Conservation (phyloP, 2,329 filamentous ascomycete species). For the Aspergillus pseudoterreus region DNA sequence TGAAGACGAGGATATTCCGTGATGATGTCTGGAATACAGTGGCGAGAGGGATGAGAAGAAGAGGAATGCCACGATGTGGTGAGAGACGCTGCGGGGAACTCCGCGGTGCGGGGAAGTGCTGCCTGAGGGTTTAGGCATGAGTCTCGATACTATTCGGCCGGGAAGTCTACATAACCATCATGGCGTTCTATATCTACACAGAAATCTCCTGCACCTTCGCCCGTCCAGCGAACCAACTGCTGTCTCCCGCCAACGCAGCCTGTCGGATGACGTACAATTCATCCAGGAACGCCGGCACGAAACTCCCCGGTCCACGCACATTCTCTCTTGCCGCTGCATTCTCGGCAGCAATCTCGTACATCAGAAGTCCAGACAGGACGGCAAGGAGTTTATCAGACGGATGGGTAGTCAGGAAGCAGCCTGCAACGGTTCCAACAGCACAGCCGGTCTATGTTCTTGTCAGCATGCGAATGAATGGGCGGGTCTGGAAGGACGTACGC, state of each 20-base stretch:
- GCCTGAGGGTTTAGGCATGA: conserved; percentile 11
- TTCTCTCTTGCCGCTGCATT: conserved; percentile 54
- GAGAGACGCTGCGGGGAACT: conserved; percentile 12
- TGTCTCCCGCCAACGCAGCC: conserved; percentile 28
- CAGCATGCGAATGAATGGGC: not conserved
- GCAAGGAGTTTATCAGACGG: conserved; percentile 66
- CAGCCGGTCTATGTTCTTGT: conserved; percentile 61
- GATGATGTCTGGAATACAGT: not conserved
- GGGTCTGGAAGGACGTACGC: conserved; percentile 25
- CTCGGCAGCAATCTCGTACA: conserved; percentile 77
- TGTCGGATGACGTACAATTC: conserved; percentile 52
- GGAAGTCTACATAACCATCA: not conserved
- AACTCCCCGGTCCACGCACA: conserved; percentile 78
- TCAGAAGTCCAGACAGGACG: conserved; percentile 66
- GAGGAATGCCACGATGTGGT: not conserved
- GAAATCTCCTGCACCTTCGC: conserved; percentile 34
- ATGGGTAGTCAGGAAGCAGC: conserved; percentile 66
- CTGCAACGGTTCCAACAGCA: conserved; percentile 76
- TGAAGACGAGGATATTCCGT: not conserved
- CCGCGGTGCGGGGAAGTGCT: conserved; percentile 12
- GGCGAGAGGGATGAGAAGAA: not conserved
- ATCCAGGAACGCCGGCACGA: conserved; percentile 82
- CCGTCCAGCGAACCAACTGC: conserved; percentile 33
- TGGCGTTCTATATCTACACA: conserved; percentile 13
- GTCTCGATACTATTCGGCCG: not conserved